phyloP scores from a whole-genome alignment of 2,329 filamentous ascomycete species.

The Pseudocercospora vitis region DNA sequence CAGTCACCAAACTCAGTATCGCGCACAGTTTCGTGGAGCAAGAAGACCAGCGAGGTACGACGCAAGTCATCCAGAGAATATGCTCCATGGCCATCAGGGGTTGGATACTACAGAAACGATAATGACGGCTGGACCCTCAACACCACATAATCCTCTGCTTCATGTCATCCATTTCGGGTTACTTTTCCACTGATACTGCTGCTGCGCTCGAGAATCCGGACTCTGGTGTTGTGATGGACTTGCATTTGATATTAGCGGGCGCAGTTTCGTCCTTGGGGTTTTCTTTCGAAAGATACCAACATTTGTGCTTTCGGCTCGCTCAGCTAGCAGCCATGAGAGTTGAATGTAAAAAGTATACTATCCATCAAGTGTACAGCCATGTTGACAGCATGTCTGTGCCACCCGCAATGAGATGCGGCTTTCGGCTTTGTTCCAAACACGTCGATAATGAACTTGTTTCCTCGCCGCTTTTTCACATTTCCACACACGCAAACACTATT shows the following conservation, averaged over 20 bases:
- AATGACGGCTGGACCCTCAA: not conserved
- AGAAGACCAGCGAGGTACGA: conserved; percentile 47
- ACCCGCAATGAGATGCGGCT: not conserved
- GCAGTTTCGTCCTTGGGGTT: not conserved
- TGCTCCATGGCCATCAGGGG: conserved; percentile 51
- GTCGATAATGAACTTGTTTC: not conserved
- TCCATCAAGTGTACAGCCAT: too few relatives aligned
- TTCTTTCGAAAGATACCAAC: not conserved
- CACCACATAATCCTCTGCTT: too few relatives aligned
- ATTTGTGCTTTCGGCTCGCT: not conserved
- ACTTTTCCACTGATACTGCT: not conserved
- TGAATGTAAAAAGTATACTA: not conserved
- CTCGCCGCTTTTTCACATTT: not conserved
- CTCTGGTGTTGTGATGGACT: not conserved
- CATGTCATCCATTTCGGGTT: not conserved
- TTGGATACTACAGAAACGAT: conserved; percentile 41
- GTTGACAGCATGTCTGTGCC: not conserved
- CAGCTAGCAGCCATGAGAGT: not conserved
- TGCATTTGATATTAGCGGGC: not conserved
- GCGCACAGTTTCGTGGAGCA: conserved; percentile 51
- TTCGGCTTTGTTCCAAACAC: not conserved
- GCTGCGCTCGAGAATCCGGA: conserved; percentile 1
- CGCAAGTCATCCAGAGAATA: conserved; percentile 50
- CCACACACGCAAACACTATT: too few relatives aligned
- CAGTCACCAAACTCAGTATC: conserved; percentile 48